Percentiles rank a stretch among this genome's conserved stretches.
phyloP scores from a whole-genome alignment of 305 asterid genomes.

The Fraxinus latifolia region DNA sequence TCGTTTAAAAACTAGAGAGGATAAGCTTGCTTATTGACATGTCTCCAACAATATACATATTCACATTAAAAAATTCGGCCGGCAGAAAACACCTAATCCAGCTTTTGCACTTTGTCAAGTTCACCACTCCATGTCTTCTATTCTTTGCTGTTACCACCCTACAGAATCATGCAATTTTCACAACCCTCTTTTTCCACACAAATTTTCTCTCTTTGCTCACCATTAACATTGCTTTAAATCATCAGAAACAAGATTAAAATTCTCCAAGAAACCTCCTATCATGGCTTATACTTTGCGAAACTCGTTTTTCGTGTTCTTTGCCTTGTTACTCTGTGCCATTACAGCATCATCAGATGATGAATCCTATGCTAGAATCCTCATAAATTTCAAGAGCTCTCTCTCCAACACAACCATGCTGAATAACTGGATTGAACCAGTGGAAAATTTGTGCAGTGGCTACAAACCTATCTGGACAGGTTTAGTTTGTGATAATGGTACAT shows the following conservation, averaged over 20 bases:
- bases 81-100: slow-evolving; percentile 44
- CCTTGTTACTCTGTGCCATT: background rate
- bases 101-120: slow-evolving; percentile 31
- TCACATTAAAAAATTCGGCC: slow-evolving; percentile 26
- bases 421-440: slow-evolving; percentile 23
- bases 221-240: background rate
- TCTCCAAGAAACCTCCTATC: background rate
- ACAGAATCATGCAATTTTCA: slow-evolving; percentile 25
- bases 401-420: slow-evolving; percentile 17
- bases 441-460: slow-evolving; percentile 21
- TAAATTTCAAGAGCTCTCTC: slow-evolving; percentile 30
- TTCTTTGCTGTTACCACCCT: slow-evolving; percentile 26
- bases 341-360: background rate
- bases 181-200: background rate
- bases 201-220: background rate
- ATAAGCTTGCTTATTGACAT: background rate
- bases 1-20: background rate
- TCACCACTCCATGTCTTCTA: slow-evolving; percentile 25
- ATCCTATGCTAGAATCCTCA: slow-evolving; percentile 8
- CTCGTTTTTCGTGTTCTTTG: background rate
- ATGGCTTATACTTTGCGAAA: background rate
- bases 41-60: background rate
- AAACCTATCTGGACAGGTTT: slow-evolving; percentile 29
- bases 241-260: background rate
- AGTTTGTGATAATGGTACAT: slow-evolving; percentile 21